Conservation (phyloP, 495 filamentous ascomycete species). For the Penicillium diatomitis region DNA sequence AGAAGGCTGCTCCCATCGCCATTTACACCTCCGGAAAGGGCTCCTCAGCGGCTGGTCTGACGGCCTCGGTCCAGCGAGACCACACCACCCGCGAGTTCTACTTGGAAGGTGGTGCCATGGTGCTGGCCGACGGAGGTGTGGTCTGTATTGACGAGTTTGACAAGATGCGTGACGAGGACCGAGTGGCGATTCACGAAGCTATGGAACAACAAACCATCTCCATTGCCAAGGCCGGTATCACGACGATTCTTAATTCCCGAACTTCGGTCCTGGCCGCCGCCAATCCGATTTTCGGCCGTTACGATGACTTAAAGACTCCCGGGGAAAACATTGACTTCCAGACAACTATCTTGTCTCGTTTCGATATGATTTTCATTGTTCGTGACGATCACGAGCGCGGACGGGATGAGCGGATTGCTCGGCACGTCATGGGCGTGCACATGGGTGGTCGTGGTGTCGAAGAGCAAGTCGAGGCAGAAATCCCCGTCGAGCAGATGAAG, state of each 20-base stretch:
- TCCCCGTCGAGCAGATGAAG: slow-evolving; percentile 93
- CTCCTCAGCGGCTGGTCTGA: slow-evolving; percentile 95
- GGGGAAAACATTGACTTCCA: slow-evolving; percentile 99
- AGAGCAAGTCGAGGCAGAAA: slow-evolving; percentile 74
- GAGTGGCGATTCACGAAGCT: slow-evolving; percentile 98
- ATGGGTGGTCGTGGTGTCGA: slow-evolving; percentile 85
- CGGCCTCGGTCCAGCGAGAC: slow-evolving; percentile 93
- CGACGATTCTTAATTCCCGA: slow-evolving; percentile 92
- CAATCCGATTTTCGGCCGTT: slow-evolving; percentile 95
- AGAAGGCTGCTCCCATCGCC: slow-evolving; percentile 92
- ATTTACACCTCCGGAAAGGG: slow-evolving; percentile 99
- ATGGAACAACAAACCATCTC: slow-evolving; percentile 99
- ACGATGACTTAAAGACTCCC: slow-evolving; percentile 94
- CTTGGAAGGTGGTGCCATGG: slow-evolving; percentile 97
- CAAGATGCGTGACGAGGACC: slow-evolving; percentile 99
- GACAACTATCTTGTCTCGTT: slow-evolving; percentile 95
- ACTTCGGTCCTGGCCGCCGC: slow-evolving; percentile 94
- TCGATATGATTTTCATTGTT: slow-evolving; percentile 99
- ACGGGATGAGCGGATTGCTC: slow-evolving; percentile 88
- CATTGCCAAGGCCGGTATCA: slow-evolving; percentile 98
- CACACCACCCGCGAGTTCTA: slow-evolving; percentile 91
- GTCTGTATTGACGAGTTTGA: slow-evolving; percentile 99
- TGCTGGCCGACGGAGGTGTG: slow-evolving; percentile 93
- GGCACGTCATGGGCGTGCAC: slow-evolving; percentile 95
- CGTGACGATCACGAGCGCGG: slow-evolving; percentile 86